Conservation (phyloP, 257 asterid species). For the Anisodus acutangulus region DNA sequence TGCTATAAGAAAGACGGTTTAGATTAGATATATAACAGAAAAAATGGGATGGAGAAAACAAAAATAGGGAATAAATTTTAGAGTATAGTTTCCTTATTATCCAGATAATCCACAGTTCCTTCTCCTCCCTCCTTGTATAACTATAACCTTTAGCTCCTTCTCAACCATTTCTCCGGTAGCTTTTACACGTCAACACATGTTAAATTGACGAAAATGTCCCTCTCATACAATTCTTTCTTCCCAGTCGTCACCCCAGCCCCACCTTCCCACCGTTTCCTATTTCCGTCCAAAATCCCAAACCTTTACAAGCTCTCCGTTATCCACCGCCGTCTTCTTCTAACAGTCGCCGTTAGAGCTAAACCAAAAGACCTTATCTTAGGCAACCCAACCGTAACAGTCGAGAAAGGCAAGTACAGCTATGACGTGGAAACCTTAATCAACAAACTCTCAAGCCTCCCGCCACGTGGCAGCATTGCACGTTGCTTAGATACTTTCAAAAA, state of each 20-base stretch:
- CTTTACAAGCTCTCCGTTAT: conserved; percentile 25
- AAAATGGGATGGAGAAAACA: too few species aligned
- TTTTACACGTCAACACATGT: conserved; percentile 39
- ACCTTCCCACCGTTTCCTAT: conserved; percentile 33
- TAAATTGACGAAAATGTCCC: conserved; percentile 58
- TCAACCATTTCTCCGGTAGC: conserved; percentile 22
- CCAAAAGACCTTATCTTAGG: conserved; percentile 77
- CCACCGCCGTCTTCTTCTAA: conserved; percentile 37
- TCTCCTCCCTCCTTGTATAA: conserved; percentile 27
- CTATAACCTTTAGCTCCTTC: background rate
- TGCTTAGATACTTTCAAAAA: conserved; percentile 83
- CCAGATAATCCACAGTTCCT: conserved; percentile 29
- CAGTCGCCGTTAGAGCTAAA: conserved; percentile 56
- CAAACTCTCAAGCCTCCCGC: conserved; percentile 95
- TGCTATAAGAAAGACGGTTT: too few species aligned
- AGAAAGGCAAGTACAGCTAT: conserved; percentile 93
- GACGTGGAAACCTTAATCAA: conserved; percentile 95
- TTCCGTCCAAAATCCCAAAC: conserved; percentile 45
- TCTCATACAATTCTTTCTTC: conserved; percentile 48
- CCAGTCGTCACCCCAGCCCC: conserved; percentile 51
- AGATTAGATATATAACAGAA: too few species aligned
- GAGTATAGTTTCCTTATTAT: conserved; percentile 12
- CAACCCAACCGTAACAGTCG: conserved; percentile 81
- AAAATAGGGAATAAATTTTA: background rate
- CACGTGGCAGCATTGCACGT: conserved; percentile 98